Evolutionary conservation across 2,329 filamentous ascomycete species (phyloP).

Genomic region (Hymenoscyphus albidus): DNA sequence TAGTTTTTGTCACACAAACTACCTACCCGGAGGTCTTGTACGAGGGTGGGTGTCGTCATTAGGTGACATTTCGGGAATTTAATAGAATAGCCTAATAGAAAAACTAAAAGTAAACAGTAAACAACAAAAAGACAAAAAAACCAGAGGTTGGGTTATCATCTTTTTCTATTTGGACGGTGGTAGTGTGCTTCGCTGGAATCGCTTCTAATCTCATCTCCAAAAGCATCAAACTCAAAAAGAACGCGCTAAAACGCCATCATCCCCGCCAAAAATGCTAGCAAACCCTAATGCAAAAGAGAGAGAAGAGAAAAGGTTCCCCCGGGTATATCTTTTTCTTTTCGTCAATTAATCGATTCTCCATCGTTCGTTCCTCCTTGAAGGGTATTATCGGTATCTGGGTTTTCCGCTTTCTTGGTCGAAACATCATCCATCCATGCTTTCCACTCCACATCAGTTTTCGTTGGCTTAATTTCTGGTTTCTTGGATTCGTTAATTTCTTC

Average conservation of each 20-base stretch:
- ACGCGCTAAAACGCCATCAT: slow-evolving; percentile 21
- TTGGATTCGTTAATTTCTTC: slow-evolving; percentile 35
- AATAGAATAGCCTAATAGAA: too few relatives aligned
- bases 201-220: background rate
- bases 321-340: slow-evolving; percentile 19
- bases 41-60: too few relatives aligned
- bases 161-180: too few relatives aligned
- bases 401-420: slow-evolving; percentile 19
- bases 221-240: too few relatives aligned
- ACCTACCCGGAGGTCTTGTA: too few relatives aligned
- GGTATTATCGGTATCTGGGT: background rate
- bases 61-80: too few relatives aligned
- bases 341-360: slow-evolving; percentile 2
- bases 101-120: too few relatives aligned
- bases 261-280: slow-evolving; percentile 15
- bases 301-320: slow-evolving; percentile 10
- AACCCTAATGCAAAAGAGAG: slow-evolving; percentile 16
- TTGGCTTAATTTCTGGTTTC: slow-evolving; percentile 34
- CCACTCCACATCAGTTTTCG: slow-evolving; percentile 29
- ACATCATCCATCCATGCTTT: slow-evolving; percentile 34
- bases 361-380: slow-evolving; percentile 11
- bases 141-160: too few relatives aligned
- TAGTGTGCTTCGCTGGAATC: background rate
- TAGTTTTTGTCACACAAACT: background rate
- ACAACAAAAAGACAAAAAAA: too few relatives aligned